These are phyloP conservation scores for Epichloe gansuensis DNA, from an alignment of 2,329 filamentous ascomycete species.

Conservation along the genomic window DNA sequence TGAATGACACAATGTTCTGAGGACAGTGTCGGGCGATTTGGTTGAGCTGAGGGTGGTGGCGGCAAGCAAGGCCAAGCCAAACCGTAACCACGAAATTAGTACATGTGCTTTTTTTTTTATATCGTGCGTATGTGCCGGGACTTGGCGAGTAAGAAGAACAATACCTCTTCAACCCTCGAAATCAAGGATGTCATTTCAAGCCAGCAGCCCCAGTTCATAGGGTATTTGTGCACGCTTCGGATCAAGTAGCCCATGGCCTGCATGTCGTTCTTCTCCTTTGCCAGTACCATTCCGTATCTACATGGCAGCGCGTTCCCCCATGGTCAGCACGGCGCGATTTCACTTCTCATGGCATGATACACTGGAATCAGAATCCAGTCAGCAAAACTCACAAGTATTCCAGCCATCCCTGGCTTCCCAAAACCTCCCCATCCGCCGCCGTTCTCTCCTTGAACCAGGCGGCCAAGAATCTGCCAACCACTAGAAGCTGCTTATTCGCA, in stretches of 20 bases:
- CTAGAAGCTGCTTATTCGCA: conserved; percentile 70
- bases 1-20: conserved; percentile 81
- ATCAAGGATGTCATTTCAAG: conserved; percentile 77
- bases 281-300: conserved; percentile 78
- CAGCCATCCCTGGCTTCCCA: conserved; percentile 75
- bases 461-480: conserved; percentile 63
- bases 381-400: conserved; percentile 52
- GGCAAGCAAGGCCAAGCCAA: too few relatives aligned
- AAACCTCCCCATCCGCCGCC: conserved; percentile 41
- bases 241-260: conserved; percentile 79
- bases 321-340: background rate
- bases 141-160: background rate
- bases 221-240: conserved; percentile 74
- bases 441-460: conserved; percentile 63
- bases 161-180: conserved; percentile 66
- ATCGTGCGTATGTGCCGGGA: background rate
- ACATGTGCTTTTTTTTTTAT: too few relatives aligned
- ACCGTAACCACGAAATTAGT: too few relatives aligned
- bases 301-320: background rate
- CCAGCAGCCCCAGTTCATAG: conserved; percentile 97
- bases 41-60: conserved; percentile 42
- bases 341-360: too few relatives aligned
- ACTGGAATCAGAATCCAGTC: too few relatives aligned
- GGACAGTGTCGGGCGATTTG: conserved; percentile 61
- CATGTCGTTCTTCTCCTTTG: conserved; percentile 81